Evolutionary conservation across 2,329 filamentous ascomycete species (phyloP).

Genomic region (Pyrenochaeta sp.): DNA sequence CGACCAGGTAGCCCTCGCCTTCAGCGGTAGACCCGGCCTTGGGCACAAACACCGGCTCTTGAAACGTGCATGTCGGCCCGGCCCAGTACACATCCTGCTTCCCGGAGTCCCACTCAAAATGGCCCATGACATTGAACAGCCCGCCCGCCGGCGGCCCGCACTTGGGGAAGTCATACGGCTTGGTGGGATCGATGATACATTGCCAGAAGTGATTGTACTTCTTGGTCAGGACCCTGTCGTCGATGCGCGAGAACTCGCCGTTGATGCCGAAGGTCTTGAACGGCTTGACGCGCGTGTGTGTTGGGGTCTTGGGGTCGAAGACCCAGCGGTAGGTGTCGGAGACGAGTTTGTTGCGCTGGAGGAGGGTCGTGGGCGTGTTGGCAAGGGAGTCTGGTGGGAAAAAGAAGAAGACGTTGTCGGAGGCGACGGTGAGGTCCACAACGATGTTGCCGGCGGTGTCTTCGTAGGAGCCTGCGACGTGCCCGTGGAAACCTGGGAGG

Average conservation of each 20-base stretch:
- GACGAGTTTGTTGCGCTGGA: constrained; percentile 52
- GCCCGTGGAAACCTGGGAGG: constrained; percentile 52
- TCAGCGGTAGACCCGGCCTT: constrained; percentile 50
- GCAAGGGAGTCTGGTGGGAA: constrained; percentile 49
- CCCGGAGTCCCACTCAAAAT: constrained; percentile 41
- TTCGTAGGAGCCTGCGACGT: constrained; percentile 55
- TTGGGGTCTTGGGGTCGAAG: constrained; percentile 46
- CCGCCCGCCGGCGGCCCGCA: constrained; percentile 42
- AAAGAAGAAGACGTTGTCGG: constrained; percentile 54
- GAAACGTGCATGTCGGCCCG: constrained; percentile 54
- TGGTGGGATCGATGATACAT: constrained; percentile 46
- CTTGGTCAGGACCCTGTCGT: constrained; percentile 53
- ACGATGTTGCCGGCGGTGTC: constrained; percentile 46
- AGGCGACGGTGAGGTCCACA: constrained; percentile 49
- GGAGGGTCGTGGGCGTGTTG: constrained; percentile 39
- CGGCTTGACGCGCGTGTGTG: constrained; percentile 37
- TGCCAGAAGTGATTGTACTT: constrained; percentile 52
- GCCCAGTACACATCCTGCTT: constrained; percentile 45
- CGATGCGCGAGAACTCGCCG: constrained; percentile 55
- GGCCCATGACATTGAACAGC: constrained; percentile 43
- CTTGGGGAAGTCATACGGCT: constrained; percentile 41
- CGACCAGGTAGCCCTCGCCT: constrained; percentile 60
- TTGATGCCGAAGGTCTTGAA: constrained; percentile 47
- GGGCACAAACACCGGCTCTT: constrained; percentile 64
- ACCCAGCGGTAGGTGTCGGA: constrained; percentile 50